Evolutionary conservation across 768 basidiomycete genomes (phyloP).

Genomic region (Leccinellum albellum): DNA sequence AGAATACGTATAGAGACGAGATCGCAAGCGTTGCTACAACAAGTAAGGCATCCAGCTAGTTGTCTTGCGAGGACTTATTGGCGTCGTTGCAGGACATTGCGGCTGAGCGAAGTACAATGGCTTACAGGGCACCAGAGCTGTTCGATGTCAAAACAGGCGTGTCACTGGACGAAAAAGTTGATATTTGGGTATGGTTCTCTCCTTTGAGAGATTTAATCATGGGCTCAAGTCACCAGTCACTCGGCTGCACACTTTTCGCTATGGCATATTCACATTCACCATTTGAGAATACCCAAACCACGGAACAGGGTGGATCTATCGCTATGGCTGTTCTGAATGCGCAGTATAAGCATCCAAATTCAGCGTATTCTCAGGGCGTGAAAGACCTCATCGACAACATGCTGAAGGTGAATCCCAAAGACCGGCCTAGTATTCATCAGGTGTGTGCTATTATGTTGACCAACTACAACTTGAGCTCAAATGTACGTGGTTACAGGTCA

Average conservation of each 20-base stretch:
- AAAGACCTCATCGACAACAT: constrained; percentile 79
- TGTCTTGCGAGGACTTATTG: constrained; percentile 1
- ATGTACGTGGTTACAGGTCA: constrained; percentile 44
- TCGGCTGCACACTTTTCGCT: constrained; percentile 93
- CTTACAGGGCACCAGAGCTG: constrained; percentile 94
- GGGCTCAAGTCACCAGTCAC: constrained; percentile 55
- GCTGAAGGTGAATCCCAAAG: constrained; percentile 77
- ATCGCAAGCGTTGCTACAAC: constrained; percentile 84
- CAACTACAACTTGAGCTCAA: background rate
- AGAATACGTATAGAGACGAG: constrained; percentile 78
- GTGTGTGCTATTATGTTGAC: constrained; percentile 38
- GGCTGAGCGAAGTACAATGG: constrained; percentile 98
- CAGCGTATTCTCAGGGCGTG: constrained; percentile 83
- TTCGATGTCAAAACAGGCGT: constrained; percentile 95
- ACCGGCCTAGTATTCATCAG: constrained; percentile 83
- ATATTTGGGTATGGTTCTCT: constrained; percentile 76
- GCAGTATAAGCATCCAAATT: constrained; percentile 84
- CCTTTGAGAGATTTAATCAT: background rate
- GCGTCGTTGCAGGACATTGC: constrained; percentile 73
- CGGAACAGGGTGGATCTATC: constrained; percentile 92
- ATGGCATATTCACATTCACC: constrained; percentile 95
- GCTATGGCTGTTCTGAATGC: constrained; percentile 97
- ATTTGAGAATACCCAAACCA: constrained; percentile 89
- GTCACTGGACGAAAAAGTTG: constrained; percentile 88
- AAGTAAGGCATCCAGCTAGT: constrained; percentile 45